Conservation (phyloP, 176 grass and related monocot species). For the Bothriochloa decipiens region DNA sequence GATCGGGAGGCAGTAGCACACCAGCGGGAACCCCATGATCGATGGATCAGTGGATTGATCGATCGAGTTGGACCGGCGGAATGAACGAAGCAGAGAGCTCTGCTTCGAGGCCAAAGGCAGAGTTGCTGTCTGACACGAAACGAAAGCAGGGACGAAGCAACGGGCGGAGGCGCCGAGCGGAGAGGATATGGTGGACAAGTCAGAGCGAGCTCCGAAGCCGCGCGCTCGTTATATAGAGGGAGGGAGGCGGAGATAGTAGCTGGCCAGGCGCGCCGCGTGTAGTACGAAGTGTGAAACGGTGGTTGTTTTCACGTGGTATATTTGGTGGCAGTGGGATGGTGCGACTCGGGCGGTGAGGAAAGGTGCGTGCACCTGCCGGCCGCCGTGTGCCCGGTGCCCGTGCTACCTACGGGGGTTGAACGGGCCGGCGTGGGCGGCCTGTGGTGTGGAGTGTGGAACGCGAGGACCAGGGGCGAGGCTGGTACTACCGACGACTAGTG, state of each 20-base stretch:
- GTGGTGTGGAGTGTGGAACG: background rate
- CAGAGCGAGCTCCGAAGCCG: background rate
- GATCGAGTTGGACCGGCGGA: background rate
- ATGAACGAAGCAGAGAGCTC: background rate
- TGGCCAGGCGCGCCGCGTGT: background rate
- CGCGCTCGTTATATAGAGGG: slow-evolving; percentile 25
- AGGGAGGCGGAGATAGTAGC: background rate
- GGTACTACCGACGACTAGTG: too few species aligned
- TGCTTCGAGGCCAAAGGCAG: background rate
- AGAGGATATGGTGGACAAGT: slow-evolving; percentile 13
- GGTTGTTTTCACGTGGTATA: slow-evolving; percentile 34
- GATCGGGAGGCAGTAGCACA: slow-evolving; percentile 49
- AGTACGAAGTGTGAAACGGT: background rate
- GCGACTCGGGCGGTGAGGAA: background rate
- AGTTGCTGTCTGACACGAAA: background rate
- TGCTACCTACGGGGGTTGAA: background rate
- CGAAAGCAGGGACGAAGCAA: too few species aligned
- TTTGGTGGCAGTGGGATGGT: background rate
- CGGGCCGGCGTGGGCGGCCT: background rate
- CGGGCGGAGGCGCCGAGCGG: too few species aligned
- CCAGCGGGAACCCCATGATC: slow-evolving; percentile 74
- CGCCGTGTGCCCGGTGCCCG: background rate
- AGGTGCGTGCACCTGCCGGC: background rate
- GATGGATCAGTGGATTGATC: background rate
- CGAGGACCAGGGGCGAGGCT: too few species aligned